Evolutionary conservation across 2,329 filamentous ascomycete genomes (phyloP).

Genomic region (Fusarium oxysporum): DNA sequence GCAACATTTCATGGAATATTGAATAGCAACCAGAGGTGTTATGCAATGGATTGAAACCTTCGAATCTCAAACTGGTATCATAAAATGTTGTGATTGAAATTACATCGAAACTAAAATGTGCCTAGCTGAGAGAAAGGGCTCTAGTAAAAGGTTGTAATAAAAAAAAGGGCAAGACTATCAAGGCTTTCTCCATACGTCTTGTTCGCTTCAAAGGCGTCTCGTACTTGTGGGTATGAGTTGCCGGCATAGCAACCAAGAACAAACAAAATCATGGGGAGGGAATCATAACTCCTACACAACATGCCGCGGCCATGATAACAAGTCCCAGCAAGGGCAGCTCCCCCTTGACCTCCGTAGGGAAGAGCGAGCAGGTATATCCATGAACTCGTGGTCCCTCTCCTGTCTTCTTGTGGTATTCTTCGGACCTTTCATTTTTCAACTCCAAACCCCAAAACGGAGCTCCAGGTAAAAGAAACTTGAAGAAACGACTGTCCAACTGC

Average conservation of each 20-base stretch:
- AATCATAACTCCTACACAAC: constrained; percentile 46
- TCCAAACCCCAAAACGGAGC: constrained; percentile 50
- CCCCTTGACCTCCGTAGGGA: constrained; percentile 23
- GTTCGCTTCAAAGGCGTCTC: constrained; percentile 39
- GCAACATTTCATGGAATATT: not conserved
- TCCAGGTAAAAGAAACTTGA: constrained; percentile 44
- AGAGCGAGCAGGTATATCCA: constrained; percentile 47
- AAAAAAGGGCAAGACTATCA: constrained; percentile 55
- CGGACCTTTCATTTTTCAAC: constrained; percentile 50
- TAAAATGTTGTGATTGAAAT: constrained; percentile 55
- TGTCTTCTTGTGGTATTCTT: constrained; percentile 48
- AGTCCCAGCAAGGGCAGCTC: constrained; percentile 29
- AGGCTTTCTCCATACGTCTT: constrained; percentile 48
- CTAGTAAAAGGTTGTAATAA: constrained; percentile 49
- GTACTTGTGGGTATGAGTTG: constrained; percentile 40
- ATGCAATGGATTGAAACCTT: constrained; percentile 35
- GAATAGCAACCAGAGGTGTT: not conserved
- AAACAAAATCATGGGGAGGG: constrained; percentile 41
- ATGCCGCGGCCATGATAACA: constrained; percentile 37
- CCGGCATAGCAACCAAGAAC: constrained; percentile 39
- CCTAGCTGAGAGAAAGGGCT: constrained; percentile 51
- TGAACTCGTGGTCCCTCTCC: constrained; percentile 41
- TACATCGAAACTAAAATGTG: constrained; percentile 60
- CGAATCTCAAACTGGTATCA: constrained; percentile 57
- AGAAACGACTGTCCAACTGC: constrained; percentile 46